phyloP scores from a whole-genome alignment of 768 basidiomycete genomes.

The Solioccasus polychromus region DNA sequence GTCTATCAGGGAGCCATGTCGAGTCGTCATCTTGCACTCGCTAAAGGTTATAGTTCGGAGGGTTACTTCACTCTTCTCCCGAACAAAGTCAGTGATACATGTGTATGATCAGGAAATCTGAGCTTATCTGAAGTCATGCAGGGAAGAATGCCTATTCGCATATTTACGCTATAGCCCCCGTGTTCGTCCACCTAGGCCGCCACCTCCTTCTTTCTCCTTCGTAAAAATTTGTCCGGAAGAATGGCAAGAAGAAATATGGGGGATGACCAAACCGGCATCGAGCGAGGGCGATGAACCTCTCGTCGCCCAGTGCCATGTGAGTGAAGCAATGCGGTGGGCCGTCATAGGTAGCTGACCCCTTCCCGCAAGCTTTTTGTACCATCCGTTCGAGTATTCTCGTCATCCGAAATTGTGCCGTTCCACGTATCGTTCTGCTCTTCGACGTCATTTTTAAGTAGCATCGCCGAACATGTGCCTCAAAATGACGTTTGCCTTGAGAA shows the following conservation, averaged over 20 bases:
- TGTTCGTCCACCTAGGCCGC: slow-evolving; percentile 31
- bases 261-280: slow-evolving; percentile 16
- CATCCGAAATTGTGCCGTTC: slow-evolving; percentile 60
- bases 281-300: slow-evolving; percentile 8
- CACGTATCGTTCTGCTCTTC: slow-evolving; percentile 59
- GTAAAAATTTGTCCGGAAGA: slow-evolving; percentile 31
- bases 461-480: slow-evolving; percentile 6
- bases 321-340: neutral
- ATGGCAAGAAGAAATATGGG: slow-evolving; percentile 34
- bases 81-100: slow-evolving; percentile 18
- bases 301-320: slow-evolving; percentile 31
- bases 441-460: slow-evolving; percentile 33
- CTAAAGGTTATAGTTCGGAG: slow-evolving; percentile 26
- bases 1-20: slow-evolving; percentile 23
- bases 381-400: slow-evolving; percentile 52
- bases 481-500: slow-evolving; percentile 12
- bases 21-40: slow-evolving; percentile 24
- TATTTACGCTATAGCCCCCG: slow-evolving; percentile 26
- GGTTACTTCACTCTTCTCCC: slow-evolving; percentile 18
- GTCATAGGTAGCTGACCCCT: neutral
- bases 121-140: slow-evolving; percentile 9
- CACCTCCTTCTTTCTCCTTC: slow-evolving; percentile 22
- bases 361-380: slow-evolving; percentile 57
- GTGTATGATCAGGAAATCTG: neutral
- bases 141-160: slow-evolving; percentile 23